Percentiles rank a stretch among this genome's conserved stretches.
Evolutionary conservation across 768 basidiomycete genomes (phyloP).

Genomic region (Suillus subalutaceus): DNA sequence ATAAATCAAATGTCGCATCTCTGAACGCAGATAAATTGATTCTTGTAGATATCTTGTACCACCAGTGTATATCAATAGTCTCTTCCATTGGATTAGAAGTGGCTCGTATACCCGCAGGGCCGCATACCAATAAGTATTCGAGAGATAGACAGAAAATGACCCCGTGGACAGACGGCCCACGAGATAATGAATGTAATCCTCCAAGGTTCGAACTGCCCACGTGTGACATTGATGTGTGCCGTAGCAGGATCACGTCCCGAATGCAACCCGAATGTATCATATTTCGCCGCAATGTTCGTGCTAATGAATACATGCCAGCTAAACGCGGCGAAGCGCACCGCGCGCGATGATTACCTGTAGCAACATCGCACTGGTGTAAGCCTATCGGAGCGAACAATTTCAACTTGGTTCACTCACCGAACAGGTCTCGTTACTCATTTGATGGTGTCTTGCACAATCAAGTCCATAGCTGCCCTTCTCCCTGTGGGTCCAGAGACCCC

Average conservation of each 20-base stretch:
- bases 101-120: too few species aligned
- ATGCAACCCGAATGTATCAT: neutral
- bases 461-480: neutral
- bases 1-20: slow-evolving; percentile 5
- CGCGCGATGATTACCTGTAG: neutral
- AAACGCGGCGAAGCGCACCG: neutral
- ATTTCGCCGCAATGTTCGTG: neutral
- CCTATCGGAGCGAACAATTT: neutral
- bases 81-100: neutral
- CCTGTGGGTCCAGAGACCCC: neutral
- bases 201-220: neutral
- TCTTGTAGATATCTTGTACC: neutral
- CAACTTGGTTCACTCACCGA: neutral
- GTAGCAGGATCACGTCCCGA: neutral
- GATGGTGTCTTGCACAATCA: neutral
- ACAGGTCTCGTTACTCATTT: neutral
- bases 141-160: neutral
- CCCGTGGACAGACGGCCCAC: neutral
- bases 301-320: neutral
- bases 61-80: neutral
- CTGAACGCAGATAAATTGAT: neutral
- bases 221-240: neutral
- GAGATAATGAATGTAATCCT: neutral
- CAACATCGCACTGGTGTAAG: neutral
- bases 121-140: neutral